Base-by-base conservation (phyloP, 805 yeast genomes). In the Saccharomyces jurei region DNA sequence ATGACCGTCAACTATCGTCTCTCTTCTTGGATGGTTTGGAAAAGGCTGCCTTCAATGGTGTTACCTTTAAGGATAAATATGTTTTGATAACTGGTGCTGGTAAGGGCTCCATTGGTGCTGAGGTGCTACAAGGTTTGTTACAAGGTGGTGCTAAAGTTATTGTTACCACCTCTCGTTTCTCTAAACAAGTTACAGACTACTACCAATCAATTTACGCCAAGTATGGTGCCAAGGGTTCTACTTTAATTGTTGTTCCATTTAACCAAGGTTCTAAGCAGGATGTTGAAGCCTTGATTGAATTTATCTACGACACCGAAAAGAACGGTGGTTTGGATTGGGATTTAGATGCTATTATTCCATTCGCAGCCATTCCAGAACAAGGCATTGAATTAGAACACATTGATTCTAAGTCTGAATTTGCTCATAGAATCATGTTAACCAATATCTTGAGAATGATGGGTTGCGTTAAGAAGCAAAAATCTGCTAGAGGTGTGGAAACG, bases 301-400 rank as follows among this genome's bases (percentile, higher is more conserved):
- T 82, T 79, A 89, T 94, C 70, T 94, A 92, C 72, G 86, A 84
- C 65, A 89, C 81, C 60, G 82, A 78, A 54, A 83, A 86, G 80
- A 81, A 86, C 70, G 94, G 91, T 63, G 97, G 97, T 75, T 82
- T 92, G 64, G 96, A 95, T 55, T 92, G 98, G 98, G 99, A 94
- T 72, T 81, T 94, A 70, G 99, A 94, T 76, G 95, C 83, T 62
- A 82, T 94, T 60, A 83, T 94, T 71, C 99, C 99, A 67, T 94
- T 94, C 69, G 99, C 98, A 62, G 99, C 99, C 58, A 92, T 94
- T 66, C 98, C 99, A 63, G 99, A 94, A 78, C 89, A 89, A 71
- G 99, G 99, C 70, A 88, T 89, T 67, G 97, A 96, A 74, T 75
- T 94, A 69, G 96, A 90, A 68, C 81, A 81, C 70, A 87, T 94